phyloP scores from a whole-genome alignment of 257 asterid genomes.

The Fraxinus cuspidata region DNA sequence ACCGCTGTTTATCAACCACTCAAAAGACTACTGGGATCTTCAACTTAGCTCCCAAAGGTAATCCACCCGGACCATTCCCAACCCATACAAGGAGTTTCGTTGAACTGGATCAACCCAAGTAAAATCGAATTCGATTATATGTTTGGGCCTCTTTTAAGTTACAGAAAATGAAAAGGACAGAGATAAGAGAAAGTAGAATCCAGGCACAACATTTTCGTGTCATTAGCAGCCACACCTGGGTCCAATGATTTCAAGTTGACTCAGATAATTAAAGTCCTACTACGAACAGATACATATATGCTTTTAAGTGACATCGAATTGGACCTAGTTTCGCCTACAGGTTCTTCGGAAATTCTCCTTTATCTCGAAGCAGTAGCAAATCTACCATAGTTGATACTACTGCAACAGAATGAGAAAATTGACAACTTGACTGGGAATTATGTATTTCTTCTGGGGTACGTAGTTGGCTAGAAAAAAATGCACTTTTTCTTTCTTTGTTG shows the following conservation, averaged over 20 bases:
- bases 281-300: background rate
- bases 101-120: background rate
- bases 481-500: background rate
- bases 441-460: conserved; percentile 55
- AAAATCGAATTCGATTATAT: no score
- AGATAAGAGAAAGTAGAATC: background rate
- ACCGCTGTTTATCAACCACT: no score
- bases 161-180: background rate
- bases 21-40: no score
- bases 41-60: no score
- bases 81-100: background rate
- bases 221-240: background rate
- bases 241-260: no score
- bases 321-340: conserved; percentile 23
- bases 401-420: conserved; percentile 49
- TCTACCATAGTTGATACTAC: conserved; percentile 42
- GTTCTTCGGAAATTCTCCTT: conserved; percentile 49
- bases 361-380: conserved; percentile 59
- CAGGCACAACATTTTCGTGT: background rate
- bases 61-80: no score
- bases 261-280: background rate
- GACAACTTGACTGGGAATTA: conserved; percentile 54
- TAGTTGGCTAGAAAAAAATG: background rate
- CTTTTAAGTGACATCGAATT: background rate
- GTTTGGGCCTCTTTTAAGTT: no score